Percentiles rank a stretch among this genome's conserved stretches.
Conservation (phyloP, 2,329 filamentous ascomycete species). For the Fusarium falciforme region DNA sequence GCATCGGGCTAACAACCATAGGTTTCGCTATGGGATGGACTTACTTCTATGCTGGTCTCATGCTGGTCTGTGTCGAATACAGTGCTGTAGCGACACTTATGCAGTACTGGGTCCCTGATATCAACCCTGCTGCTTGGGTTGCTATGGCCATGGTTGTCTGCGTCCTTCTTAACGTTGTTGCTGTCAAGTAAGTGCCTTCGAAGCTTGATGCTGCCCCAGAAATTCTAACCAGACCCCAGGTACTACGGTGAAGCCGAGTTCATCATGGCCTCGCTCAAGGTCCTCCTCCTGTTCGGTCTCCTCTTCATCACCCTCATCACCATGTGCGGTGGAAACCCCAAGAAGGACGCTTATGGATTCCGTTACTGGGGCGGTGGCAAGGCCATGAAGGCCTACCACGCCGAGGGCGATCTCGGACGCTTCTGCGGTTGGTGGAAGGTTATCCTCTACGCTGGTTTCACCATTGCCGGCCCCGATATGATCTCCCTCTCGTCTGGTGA, state of each 20-base stretch:
- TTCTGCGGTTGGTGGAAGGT: constrained; percentile 68
- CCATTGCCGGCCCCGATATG: constrained; percentile 75
- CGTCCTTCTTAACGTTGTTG: constrained; percentile 59
- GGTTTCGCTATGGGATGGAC: constrained; percentile 66
- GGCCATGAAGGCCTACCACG: constrained; percentile 50
- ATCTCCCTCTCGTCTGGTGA: constrained; percentile 68
- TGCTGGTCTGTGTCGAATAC: constrained; percentile 59
- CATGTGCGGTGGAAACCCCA: constrained; percentile 76
- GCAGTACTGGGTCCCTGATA: constrained; percentile 55
- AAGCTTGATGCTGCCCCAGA: accelerated
- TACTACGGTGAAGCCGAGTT: constrained; percentile 59
- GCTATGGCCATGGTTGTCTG: constrained; percentile 59
- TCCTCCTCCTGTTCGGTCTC: constrained; percentile 63
- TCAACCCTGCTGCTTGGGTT: constrained; percentile 62
- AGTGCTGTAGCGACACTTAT: constrained; percentile 58
- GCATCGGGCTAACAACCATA: neutral
- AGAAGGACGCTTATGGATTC: constrained; percentile 72
- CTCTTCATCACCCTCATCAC: constrained; percentile 73
- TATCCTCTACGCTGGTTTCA: constrained; percentile 76
- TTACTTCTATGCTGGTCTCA: constrained; percentile 60
- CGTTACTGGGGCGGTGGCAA: constrained; percentile 61
- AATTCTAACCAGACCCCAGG: constrained; percentile 19
- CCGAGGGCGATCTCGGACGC: constrained; percentile 64
- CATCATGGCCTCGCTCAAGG: constrained; percentile 68
- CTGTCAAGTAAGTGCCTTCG: constrained; percentile 52